Percentiles rank a stretch among this genome's conserved stretches.
phyloP scores from a whole-genome alignment of 306 rosid species.

The Carpinus fangiana region DNA sequence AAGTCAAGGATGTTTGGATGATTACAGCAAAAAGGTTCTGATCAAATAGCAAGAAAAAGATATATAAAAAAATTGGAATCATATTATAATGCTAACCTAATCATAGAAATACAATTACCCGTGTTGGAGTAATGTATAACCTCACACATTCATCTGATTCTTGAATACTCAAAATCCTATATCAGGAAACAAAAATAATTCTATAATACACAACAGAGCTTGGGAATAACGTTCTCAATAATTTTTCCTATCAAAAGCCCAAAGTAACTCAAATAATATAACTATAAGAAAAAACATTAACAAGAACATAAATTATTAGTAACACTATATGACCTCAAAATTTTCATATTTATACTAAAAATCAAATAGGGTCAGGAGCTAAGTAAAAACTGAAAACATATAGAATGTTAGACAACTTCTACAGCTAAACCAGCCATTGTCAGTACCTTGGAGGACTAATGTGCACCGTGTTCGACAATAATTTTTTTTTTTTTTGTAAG shows the following conservation, averaged over 20 bases:
- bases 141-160: not conserved
- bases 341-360: not conserved
- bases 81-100: not conserved
- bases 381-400: not conserved
- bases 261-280: not conserved
- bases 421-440: not conserved
- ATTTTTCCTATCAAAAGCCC: not conserved
- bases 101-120: not conserved
- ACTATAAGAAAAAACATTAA: not conserved
- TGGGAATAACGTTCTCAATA: not conserved
- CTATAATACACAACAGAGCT: not conserved
- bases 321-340: not conserved
- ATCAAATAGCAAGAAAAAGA: no score
- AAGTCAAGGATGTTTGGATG: not conserved
- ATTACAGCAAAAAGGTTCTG: no score
- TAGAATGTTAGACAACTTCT: not conserved
- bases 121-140: not conserved
- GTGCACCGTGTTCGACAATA: not conserved
- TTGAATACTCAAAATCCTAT: not conserved
- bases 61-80: no score
- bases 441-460: not conserved
- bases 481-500: no score
- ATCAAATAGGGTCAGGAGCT: not conserved
- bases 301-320: not conserved
- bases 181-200: not conserved